Base-by-base conservation (phyloP, 2,329 filamentous ascomycete species). In the Neopestalotiopsis clavispora region DNA sequence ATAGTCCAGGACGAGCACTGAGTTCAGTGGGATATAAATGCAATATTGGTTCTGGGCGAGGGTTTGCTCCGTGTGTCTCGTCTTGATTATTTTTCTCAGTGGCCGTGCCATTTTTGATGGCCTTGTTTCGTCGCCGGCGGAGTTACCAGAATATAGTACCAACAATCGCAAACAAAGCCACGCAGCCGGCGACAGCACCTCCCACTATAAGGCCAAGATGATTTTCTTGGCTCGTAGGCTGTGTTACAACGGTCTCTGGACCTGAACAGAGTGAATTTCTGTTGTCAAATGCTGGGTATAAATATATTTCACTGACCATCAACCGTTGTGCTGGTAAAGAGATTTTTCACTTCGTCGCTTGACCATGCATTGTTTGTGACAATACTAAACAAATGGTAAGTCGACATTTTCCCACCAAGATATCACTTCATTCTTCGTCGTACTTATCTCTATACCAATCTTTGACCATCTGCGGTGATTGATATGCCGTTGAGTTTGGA, bases 401-500 rank as follows among this genome's bases (percentile, higher is more conserved):
- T 20, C 28, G 30, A 23, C 20, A 23, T 32, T 5, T 5, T 58
- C 28, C 30, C 56, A 58, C 13, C 5, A 28, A 28, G 56, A 32
- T 3, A 7, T 23, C 4, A 28, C 56, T n/a, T 4, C 20, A 9
- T 58, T 23, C 28, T 17, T 10, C 14, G 5, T 4, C 56, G 28
- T 58, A 58, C 56, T 32, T 28, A 2, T 58, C 4, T 13, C 56
- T 14, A 1, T 58, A 58, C 56, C 56, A 58, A 17, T 58, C 9
- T 32, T 58, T 23, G 28, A 58, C 56, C 56, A 58, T 58, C 10
- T 58, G 56, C 20, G 56, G 56, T 6, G 56, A 58, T 58, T 58
- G 2, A 30, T 58, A 58, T 58, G 56, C 9, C 4, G 56, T 32
- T 17, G 56, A 58, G 28, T 58, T 58, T 23, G 56, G 56, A 9